phyloP scores from a whole-genome alignment of 306 rosid species.

The Nissolia schottii region DNA sequence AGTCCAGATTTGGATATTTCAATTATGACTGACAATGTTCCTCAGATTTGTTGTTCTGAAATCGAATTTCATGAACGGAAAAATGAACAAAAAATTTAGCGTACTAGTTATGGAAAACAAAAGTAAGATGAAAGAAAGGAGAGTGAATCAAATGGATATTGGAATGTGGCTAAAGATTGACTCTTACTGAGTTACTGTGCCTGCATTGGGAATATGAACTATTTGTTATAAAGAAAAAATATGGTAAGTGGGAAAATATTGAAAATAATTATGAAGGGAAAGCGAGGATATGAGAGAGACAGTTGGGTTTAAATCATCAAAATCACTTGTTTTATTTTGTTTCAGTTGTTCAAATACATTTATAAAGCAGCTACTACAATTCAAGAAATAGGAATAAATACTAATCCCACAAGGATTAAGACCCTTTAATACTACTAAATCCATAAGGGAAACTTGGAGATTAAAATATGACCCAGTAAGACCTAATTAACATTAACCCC shows the following conservation, averaged over 20 bases:
- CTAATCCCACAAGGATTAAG: neutral
- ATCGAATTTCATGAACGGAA: constrained; percentile 4
- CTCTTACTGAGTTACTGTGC: neutral
- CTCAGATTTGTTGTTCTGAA: neutral
- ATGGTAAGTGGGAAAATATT: neutral
- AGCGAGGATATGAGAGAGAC: neutral
- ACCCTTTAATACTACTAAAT: neutral
- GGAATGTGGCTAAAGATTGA: constrained; percentile 10
- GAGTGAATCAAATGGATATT: neutral
- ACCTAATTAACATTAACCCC: neutral
- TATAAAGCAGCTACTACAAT: neutral
- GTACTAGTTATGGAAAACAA: neutral
- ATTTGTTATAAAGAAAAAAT: neutral
- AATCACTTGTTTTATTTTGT: neutral
- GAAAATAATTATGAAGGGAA: neutral
- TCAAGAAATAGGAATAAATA: neutral
- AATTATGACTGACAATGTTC: neutral
- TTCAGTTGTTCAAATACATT: neutral
- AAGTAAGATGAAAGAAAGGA: neutral
- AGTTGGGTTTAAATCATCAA: neutral
- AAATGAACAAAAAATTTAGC: neutral
- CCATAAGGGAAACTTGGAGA: neutral
- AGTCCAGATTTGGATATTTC: constrained; percentile 15
- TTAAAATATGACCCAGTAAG: neutral
- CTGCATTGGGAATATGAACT: neutral